Evolutionary conservation across 805 yeast genomes (phyloP), one percentile per base, ranked within the genome.

Genomic region (Lipomyces orientalis): DNA sequence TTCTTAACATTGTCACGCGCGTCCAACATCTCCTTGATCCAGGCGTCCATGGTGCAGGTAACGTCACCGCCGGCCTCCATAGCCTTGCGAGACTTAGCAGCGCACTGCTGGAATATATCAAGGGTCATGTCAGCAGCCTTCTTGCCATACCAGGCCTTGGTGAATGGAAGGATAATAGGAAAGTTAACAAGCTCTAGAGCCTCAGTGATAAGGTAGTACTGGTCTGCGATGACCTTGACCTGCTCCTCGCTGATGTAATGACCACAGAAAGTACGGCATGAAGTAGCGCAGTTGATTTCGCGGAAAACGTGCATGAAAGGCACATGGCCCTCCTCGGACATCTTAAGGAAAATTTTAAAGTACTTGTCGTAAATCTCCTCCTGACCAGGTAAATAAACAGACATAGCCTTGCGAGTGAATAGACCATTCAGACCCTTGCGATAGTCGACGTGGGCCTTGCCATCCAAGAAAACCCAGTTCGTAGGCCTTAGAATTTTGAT

Each of bases 81-180:
- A 76, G 88, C 88, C 65, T 85, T 86, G 79, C 94, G 94, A 64
- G 98, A 91, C 86, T 83, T 86, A 73, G 85, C 92, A 19, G 99
- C 97, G 83, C 98, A 94, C 34, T 80, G 80, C 76, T 88, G 97
- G 75, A 95, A 93, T 74, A 92, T 88, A 74, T 87, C 89, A 98
- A 95, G 94, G 19, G 97, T 91, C 84, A 89, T 87, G 78, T 95
- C 97, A 65, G 98, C 97, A 76, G 93, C 90, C 77, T 85, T 87
- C 82, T 91, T 89, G 73, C 99, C 99, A 80, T 93, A 91, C 99
- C 99, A 95, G 46, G 99, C 90, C 82, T 94, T 95, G 69, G 99
- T 93, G 84, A 85, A 95, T 37, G 99, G 99, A 60, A 95, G 79
- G 71, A 95, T 94, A 75, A 95, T 91, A 70, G 99, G 99, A 87